Evolutionary conservation across 2,329 filamentous ascomycete species (phyloP).

Genomic region (Dactylella cylindrospora): DNA sequence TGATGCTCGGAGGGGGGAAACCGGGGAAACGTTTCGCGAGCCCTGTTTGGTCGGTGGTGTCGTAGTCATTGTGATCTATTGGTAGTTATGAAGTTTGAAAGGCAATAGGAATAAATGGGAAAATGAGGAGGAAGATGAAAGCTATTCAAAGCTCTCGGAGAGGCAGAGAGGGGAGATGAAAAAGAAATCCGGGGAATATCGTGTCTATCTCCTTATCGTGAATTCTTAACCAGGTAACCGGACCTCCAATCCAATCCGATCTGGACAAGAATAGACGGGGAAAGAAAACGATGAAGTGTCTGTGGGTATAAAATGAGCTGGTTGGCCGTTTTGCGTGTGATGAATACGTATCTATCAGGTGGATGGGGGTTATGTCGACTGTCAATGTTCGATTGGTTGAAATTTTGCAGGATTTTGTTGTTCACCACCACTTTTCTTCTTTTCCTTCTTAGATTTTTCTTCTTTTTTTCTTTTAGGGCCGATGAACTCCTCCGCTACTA

Average conservation of each 20-base stretch:
- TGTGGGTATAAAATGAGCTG: constrained; percentile 44
- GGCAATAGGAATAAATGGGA: no score
- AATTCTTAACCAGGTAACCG: no score
- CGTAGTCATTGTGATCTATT: constrained; percentile 33
- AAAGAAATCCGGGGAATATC: no score
- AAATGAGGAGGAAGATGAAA: not conserved
- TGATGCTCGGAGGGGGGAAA: constrained; percentile 41
- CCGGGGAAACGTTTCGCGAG: constrained; percentile 30
- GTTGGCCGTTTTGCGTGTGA: constrained; percentile 1
- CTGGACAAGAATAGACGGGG: constrained; percentile 10
- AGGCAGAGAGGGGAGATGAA: not conserved
- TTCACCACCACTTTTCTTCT: constrained; percentile 1
- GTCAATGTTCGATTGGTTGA: constrained; percentile 39
- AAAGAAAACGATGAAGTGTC: constrained; percentile 35
- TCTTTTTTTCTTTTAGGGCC: constrained; percentile 2
- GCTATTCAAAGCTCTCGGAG: no score
- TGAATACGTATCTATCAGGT: constrained; percentile 11
- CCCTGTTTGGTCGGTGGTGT: constrained; percentile 42
- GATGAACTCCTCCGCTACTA: constrained; percentile 3
- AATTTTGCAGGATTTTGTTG: constrained; percentile 16
- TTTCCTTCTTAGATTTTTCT: no score
- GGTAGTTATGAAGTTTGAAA: no score
- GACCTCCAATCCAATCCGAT: constrained; percentile 31
- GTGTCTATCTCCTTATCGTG: no score
- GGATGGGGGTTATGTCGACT: not conserved